Evolutionary conservation across 208 protist genomes (phyloP).

Genomic region (Wallacemonas sp.): DNA sequence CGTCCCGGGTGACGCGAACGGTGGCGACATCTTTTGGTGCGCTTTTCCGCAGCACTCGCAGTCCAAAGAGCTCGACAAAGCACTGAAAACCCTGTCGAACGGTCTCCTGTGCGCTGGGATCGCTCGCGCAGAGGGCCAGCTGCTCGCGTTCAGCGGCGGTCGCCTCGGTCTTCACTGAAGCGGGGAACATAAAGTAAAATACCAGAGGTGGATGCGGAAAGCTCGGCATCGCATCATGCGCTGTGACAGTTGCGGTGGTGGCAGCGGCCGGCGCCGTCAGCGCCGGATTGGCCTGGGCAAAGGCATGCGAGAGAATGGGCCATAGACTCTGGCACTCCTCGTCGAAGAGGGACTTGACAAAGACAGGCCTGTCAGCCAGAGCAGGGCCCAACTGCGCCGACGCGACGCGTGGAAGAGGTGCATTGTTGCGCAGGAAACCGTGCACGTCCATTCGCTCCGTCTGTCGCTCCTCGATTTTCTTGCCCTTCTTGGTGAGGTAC

Average conservation of each 20-base stretch:
- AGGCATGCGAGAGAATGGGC: constrained; percentile 45
- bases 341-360: constrained; percentile 54
- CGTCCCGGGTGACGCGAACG: constrained; percentile 43
- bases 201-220: constrained; percentile 8
- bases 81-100: constrained; percentile 53
- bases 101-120: constrained; percentile 23
- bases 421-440: constrained; percentile 30
- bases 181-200: constrained; percentile 29
- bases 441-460: constrained; percentile 39
- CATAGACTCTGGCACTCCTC: constrained; percentile 72
- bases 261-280: not conserved
- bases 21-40: not conserved
- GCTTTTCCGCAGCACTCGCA: constrained; percentile 27
- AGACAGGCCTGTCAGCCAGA: constrained; percentile 15
- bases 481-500: constrained; percentile 33
- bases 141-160: constrained; percentile 12
- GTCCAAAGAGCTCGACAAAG: constrained; percentile 76
- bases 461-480: constrained; percentile 22
- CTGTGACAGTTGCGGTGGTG: not conserved
- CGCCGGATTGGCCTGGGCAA: constrained; percentile 12
- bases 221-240: no score
- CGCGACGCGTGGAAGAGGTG: constrained; percentile 17
- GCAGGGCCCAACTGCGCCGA: constrained; percentile 14
- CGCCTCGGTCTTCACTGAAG: constrained; percentile 3
- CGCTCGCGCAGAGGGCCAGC: constrained; percentile 25